phyloP scores from a whole-genome alignment of 2,329 filamentous ascomycete genomes.

The Arthrinium puccinioides region DNA sequence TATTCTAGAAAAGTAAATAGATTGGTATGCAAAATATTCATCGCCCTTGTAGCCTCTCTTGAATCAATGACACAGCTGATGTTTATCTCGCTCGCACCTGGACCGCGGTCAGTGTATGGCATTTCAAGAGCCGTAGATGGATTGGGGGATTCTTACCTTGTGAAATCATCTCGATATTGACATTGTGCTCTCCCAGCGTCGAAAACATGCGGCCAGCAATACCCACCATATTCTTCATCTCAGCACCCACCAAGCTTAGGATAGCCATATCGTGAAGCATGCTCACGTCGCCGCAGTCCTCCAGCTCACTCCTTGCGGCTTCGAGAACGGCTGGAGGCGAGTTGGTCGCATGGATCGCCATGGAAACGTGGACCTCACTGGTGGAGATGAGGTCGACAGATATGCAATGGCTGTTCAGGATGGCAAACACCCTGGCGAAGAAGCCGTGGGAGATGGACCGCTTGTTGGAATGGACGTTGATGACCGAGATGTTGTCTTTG shows the following conservation, averaged over 20 bases:
- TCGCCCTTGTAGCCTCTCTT: conserved; percentile 80
- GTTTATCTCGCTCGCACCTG: conserved; percentile 96
- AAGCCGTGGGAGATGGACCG: conserved; percentile 94
- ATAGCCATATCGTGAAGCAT: conserved; percentile 92
- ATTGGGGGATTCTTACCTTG: conserved; percentile 58
- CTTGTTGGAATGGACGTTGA: conserved; percentile 98
- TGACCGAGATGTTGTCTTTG: conserved; percentile 92
- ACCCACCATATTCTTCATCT: conserved; percentile 97
- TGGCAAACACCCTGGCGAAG: conserved; percentile 87
- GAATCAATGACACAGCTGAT: conserved; percentile 97
- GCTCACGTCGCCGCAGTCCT: conserved; percentile 81
- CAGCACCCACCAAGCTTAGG: conserved; percentile 84
- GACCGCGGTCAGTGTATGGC: conserved; percentile 7
- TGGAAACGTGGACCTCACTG: conserved; percentile 92
- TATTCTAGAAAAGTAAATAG: conserved; percentile 92
- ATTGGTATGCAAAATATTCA: conserved; percentile 95
- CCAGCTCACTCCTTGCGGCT: conserved; percentile 63
- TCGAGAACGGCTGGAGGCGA: conserved; percentile 55
- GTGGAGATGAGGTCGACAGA: conserved; percentile 96
- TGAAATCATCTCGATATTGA: conserved; percentile 99
- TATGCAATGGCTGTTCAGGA: conserved; percentile 77
- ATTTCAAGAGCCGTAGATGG: neutral
- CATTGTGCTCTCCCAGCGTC: conserved; percentile 82
- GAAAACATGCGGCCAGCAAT: conserved; percentile 93
- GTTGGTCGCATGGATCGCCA: conserved; percentile 84